Evolutionary conservation across 2,329 filamentous ascomycete species (phyloP), one percentile per base, ranked within the genome.

Genomic region (Alternaria hordeiaustralica): DNA sequence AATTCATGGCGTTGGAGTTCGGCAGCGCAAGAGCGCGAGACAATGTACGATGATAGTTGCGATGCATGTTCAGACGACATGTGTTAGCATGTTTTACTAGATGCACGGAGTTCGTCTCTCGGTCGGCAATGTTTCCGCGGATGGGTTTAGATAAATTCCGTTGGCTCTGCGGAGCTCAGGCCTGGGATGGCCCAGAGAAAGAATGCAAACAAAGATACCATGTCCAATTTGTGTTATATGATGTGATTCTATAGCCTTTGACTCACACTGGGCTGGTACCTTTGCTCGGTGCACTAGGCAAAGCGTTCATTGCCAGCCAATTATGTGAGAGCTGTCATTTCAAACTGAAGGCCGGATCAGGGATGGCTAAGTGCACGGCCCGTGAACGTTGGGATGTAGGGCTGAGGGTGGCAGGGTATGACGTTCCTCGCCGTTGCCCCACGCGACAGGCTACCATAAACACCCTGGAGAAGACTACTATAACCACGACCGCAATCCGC

Each of bases 381-480:
- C 28, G 45, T 45, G 26, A 51, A 25, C 18, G 58, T 60, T 26
- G 53, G 49, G 49, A 20, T 63, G 50, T 30, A 59, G n/a, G 55
- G 44, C 60, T 55, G 54, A 33, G 5, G 45, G 45, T 4, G 9
- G 36, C 43, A 45, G 33, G 25, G 54, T 33, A 64, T 66, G 64
- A 66, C 63, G 66, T 59, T 63, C 60, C 58, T 62, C 63, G 60
- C 55, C 44, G 63, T 64, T 66, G 63, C 60, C 60, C 65, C 57
- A 58, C 55, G 66, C 66, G 55, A 68, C 66, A 21, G 36, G 36
- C 51, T 30, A 41, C 26, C 13, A 44, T 60, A 63, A 66, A 64
- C 61, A 69, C 25, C 18, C 50, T 61, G 61, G 25, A 57, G 26
- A 49, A 25, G 60, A 46, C 47, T 18, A 57, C 36, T 57, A 51